Evolutionary conservation across 371 early-diverging fungal genomes (phyloP), one percentile per base, ranked within the genome.

Genomic region (Mortierella sp.): DNA sequence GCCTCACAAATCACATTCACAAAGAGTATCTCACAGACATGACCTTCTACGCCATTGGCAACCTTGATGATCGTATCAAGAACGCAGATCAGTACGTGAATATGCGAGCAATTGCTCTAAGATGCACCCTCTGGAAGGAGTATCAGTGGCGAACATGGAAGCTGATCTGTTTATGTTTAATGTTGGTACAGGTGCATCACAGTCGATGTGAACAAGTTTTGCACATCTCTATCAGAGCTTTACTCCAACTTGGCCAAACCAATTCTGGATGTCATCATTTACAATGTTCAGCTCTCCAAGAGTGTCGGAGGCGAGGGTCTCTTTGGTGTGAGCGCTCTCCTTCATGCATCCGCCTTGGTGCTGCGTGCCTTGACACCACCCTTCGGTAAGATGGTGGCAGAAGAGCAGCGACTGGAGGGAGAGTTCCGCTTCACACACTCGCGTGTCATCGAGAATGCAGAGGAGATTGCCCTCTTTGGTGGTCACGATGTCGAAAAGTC

Each of bases 221-320:
- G 91, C 63, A 87, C 82, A 14, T 92, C 90, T 37, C 82, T 92
- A 24, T 86, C 91, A 12, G 88, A 88, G 54, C 83, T 96, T 29
- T 92, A 94, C 71, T 91, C 94, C 46, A 94, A 94, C 61, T 82
- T 94, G 22, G 92, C 92, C 57, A 96, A 96, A 78, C 96, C 96
- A 21, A 82, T 94, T 2, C 80, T 96, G 17, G 96, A 96, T 70
- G 91, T 94, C 0, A 83, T 93, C 52, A 90, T 96, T 55, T 96
- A 96, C 81, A 91, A 93, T 58, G 85, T 88, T 28, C 95, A 96
- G 82, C 81, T 96, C 37, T 79, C 89, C 44, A 86, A 90, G 44
- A 91, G 88, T 40, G 91, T 96, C 22, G 95, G 94, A 24, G 86
- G 88, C 34, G 90, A 86, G 58, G 92, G 90, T 31, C 90, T 95